These are phyloP conservation scores for Camelina neglecta DNA, from an alignment of 345 rosid species.

Conservation along the genomic window DNA sequence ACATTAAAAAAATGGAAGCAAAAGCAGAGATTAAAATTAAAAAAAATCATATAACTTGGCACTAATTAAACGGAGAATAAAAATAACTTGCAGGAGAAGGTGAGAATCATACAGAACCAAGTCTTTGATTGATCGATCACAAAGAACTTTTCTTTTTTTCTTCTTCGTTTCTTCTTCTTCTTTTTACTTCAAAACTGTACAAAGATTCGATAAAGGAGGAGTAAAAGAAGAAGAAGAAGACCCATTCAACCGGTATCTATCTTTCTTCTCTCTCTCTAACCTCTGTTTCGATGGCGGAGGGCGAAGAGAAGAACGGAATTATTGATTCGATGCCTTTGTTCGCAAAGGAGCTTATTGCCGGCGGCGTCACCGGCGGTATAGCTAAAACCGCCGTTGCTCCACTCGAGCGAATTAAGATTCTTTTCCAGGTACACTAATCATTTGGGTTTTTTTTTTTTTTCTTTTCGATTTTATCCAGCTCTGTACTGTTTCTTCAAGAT, in stretches of 20 bases:
- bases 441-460: not conserved
- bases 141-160: not conserved
- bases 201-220: conserved; percentile 5
- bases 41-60: not conserved
- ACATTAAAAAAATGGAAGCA: not conserved
- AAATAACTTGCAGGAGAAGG: conserved; percentile 37
- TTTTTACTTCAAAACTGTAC: conserved; percentile 4
- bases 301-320: conserved; percentile 59
- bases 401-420: conserved; percentile 90
- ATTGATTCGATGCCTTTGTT: conserved; percentile 78
- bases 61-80: conserved; percentile 6
- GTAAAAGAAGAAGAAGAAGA: conserved; percentile 20
- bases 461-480: not conserved
- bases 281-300: conserved; percentile 48
- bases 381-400: conserved; percentile 92
- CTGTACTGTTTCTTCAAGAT: not conserved
- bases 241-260: conserved; percentile 25
- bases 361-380: conserved; percentile 89
- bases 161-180: conserved; percentile 13
- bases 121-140: not conserved
- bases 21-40: not conserved
- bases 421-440: conserved; percentile 67
- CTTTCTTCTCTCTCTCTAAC: conserved; percentile 26
- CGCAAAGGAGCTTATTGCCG: conserved; percentile 83
- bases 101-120: conserved; percentile 26